Base-by-base conservation (phyloP, 805 yeast species). In the Kluyveromyces nonfermentans region DNA sequence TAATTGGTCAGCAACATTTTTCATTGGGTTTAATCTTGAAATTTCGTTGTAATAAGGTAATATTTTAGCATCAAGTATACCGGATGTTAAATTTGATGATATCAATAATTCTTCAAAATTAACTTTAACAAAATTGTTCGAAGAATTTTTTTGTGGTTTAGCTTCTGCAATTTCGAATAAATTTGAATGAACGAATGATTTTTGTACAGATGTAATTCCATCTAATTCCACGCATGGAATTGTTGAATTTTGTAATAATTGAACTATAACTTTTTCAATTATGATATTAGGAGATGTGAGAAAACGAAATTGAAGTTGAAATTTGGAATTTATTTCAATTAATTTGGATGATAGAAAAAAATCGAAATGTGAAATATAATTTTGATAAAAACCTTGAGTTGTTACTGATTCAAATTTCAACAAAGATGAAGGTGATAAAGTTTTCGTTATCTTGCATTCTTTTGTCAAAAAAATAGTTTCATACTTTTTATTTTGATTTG, bases 381-480 rank as follows among this genome's bases (percentile, higher is more conserved):
- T 33, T 30, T 37, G 31, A 37, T 38, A 46, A 25, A 20, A 15
- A 20, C 37, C 39, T 15, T 33, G 40, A 1, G 41, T 19, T 14
- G 35, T 20, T 16, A 33, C 15, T 18, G 41, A 21, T 19, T 46
- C 43, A 34, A 16, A 43, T 19, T 38, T 19, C 3, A 21, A 7
- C 7, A 35, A 8, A 19, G 10, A 28, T 22, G 40, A 22, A 4
- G 36, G 43, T n/a, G 39, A 33, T 38, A 46, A 31, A 14, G 46
- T 37, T 22, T 43, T 46, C 18, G 19, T 41, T 28, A 46, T 37
- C 5, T 8, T 6, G 21, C 41, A 15, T 5, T 22, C 14, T 7
- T 43, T 35, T 16, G 43, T 46, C 33, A 46, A 32, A 22, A 46
- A 21, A 14, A 46, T 34, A 8, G 45, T 38, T 31, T 46, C 46